Evolutionary conservation across 1,139 yeast species (phyloP), one percentile per base, ranked within the genome.

Genomic region (Candida tetrigidarum): DNA sequence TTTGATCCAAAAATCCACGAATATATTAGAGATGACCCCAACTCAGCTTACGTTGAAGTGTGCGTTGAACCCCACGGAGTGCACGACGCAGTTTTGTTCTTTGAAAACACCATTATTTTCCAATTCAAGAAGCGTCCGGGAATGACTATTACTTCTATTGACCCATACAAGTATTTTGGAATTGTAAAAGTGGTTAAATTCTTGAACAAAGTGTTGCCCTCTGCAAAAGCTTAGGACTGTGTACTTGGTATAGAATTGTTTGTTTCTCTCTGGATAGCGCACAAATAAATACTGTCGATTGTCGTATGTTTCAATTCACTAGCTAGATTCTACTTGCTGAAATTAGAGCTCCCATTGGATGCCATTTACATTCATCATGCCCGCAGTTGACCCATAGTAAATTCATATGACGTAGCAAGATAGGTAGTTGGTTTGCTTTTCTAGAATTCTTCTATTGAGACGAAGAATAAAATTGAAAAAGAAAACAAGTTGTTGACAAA

Each of bases 11-110:
- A 57, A 22, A 49, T 53, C 26, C 64, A 60, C 39, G 54, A 50
- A 22, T 59, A 48, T 42, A 36, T 52, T 41, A 52, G 53, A 42
- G 42, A 56, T 41, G 37, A 51, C 20, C 44, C 46, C 37, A n/a
- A 33, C 4, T 39, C 56, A 37, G 54, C 64, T 41, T 43, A 58
- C 46, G 46, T 55, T 34, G 38, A 48, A 27, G 51, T 65, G 3
- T 64, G 55, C 46, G 60, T 73, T 27, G 78, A 74, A 50, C 80
- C 78, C 0, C 66, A 68, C 69, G 80, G 80, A 3, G 59, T 72
- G 18, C 80, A 74, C 52, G 80, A 72, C 53, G 49, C 71, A 0
- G 42, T 55, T 23, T 62, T 73, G 35, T 64, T 67, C 48, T 60
- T 69, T 45, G 79, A 74, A 48, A 59, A 63, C 53, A 50, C 22